Conservation (phyloP, 495 filamentous ascomycete genomes). For the Sabuloglossum arenarium region DNA sequence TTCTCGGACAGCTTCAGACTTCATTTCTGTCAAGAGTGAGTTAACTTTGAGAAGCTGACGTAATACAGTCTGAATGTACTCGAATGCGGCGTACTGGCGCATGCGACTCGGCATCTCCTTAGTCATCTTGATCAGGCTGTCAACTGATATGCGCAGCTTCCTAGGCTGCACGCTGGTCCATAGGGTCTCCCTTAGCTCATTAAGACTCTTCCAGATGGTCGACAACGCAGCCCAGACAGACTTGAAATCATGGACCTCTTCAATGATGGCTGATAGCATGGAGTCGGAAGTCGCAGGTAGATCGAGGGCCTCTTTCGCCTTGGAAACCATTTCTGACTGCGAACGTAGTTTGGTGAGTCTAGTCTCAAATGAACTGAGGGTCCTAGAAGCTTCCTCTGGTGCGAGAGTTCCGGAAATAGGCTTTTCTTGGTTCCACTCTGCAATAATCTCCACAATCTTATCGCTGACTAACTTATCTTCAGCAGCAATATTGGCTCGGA, state of each 20-base stretch:
- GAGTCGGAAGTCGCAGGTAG: slow-evolving; percentile 60
- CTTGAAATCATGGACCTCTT: slow-evolving; percentile 97
- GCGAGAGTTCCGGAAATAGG: slow-evolving; percentile 85
- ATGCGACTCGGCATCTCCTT: slow-evolving; percentile 99
- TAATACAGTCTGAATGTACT: slow-evolving; percentile 86
- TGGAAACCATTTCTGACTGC: slow-evolving; percentile 84
- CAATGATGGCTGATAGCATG: slow-evolving; percentile 56
- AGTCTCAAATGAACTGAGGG: slow-evolving; percentile 57
- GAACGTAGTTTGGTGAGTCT: slow-evolving; percentile 62
- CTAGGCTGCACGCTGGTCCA: slow-evolving; percentile 89
- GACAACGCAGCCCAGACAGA: slow-evolving; percentile 90
- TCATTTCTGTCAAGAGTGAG: slow-evolving; percentile 67
- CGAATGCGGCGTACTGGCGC: slow-evolving; percentile 97
- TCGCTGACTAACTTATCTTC: slow-evolving; percentile 79
- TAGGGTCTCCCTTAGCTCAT: slow-evolving; percentile 73
- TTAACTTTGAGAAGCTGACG: slow-evolving; percentile 80
- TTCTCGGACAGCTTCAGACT: slow-evolving; percentile 90
- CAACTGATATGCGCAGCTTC: slow-evolving; percentile 72
- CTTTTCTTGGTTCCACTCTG: slow-evolving; percentile 86
- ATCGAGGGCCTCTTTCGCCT: slow-evolving; percentile 90
- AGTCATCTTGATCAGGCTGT: slow-evolving; percentile 87
- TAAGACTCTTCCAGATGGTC: slow-evolving; percentile 91
- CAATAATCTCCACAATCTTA: slow-evolving; percentile 65
- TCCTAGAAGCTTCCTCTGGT: slow-evolving; percentile 64
- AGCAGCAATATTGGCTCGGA: slow-evolving; percentile 86